Conservation (phyloP, 2,329 filamentous ascomycete species). For the Magnaporthiopsis poae region DNA sequence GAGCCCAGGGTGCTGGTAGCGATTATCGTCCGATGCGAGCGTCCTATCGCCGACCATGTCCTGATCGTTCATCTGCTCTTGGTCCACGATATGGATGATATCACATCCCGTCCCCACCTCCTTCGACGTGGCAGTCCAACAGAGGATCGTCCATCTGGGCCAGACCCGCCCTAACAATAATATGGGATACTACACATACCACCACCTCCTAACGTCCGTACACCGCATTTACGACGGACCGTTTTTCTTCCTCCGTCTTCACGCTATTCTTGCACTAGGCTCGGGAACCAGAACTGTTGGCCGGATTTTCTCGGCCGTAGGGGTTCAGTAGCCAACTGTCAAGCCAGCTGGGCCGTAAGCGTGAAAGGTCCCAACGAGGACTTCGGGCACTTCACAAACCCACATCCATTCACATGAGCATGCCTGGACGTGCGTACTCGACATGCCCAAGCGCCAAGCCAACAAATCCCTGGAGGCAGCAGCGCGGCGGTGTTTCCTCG, state of each 20-base stretch:
- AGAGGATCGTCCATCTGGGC: background rate
- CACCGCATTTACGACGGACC: background rate
- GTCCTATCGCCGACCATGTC: background rate
- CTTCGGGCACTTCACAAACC: background rate
- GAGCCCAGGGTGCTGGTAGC: background rate
- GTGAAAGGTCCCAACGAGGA: too few species aligned
- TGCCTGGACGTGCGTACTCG: background rate
- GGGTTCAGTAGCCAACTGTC: too few species aligned
- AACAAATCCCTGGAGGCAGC: background rate
- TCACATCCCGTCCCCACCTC: background rate
- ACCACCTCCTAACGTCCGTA: background rate
- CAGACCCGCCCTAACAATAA: background rate
- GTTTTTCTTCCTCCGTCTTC: background rate
- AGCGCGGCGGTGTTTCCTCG: too few species aligned
- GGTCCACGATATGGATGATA: background rate
- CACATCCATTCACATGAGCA: background rate
- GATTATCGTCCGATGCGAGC: background rate
- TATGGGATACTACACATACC: background rate
- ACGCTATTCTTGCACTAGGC: background rate
- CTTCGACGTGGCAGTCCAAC: background rate
- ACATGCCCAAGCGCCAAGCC: background rate
- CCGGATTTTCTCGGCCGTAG: too few species aligned
- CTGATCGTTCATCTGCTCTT: background rate
- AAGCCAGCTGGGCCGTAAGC: too few species aligned
- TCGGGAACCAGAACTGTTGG: background rate